phyloP scores from a whole-genome alignment of 2,329 filamentous ascomycete genomes.

The Verruconis gallopava region DNA sequence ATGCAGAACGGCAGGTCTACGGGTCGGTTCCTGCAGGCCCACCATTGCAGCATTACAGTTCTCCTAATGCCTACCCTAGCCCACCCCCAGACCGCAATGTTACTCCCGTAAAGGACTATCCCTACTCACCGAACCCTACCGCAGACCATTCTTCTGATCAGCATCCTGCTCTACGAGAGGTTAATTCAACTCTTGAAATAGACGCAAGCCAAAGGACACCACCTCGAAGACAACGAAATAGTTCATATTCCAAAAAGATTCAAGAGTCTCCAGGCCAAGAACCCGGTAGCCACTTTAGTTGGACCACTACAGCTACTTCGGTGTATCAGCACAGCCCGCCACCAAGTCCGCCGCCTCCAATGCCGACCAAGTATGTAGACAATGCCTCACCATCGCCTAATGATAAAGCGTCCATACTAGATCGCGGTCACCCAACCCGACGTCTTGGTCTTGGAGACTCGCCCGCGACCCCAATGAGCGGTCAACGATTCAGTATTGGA shows the following conservation, averaged over 20 bases:
- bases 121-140: too few relatives aligned
- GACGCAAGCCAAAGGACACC: too few relatives aligned
- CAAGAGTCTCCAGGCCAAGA: slow-evolving; percentile 1
- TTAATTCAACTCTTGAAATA: too few relatives aligned
- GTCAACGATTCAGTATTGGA: slow-evolving; percentile 15
- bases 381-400: slow-evolving; percentile 1
- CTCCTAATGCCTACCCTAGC: background rate
- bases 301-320: slow-evolving; percentile 46
- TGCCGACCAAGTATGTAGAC: slow-evolving; percentile 8
- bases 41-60: too few relatives aligned
- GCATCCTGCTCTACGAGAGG: background rate
- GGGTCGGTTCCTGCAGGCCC: slow-evolving; percentile 5
- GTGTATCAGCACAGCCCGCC: slow-evolving; percentile 28
- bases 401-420: slow-evolving; percentile 11
- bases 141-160: too few relatives aligned
- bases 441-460: slow-evolving; percentile 9
- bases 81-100: background rate
- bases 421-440: slow-evolving; percentile 9
- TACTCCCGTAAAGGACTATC: background rate
- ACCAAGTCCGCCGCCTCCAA: slow-evolving; percentile 25
- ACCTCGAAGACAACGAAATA: too few relatives aligned
- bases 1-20: too few relatives aligned
- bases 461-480: slow-evolving; percentile 15
- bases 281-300: slow-evolving; percentile 45
- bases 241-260: too few relatives aligned